A percentile compares a stretch with the other conserved stretches of the same genome.
These are phyloP conservation scores for Takashimella tepidaria DNA, from an alignment of 1,284 basidiomycete species.

Conservation along the genomic window DNA sequence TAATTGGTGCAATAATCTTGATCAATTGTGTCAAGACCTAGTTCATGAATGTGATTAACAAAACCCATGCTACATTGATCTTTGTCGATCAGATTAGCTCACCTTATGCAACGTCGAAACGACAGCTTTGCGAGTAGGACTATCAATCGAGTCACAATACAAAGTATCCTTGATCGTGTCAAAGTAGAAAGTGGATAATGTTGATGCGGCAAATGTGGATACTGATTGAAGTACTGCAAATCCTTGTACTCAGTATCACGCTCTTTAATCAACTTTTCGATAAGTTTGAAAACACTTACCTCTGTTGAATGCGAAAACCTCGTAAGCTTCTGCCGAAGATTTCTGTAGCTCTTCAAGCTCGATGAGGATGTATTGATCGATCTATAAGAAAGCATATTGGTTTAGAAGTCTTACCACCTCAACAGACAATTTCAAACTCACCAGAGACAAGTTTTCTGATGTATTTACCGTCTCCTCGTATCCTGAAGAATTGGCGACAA, in stretches of 20 bases:
- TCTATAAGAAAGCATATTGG: too few species aligned
- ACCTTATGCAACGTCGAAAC: slow-evolving; percentile 72
- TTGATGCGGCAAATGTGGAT: slow-evolving; percentile 48
- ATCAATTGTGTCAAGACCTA: slow-evolving; percentile 68
- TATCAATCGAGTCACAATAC: slow-evolving; percentile 63
- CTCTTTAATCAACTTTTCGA: slow-evolving; percentile 60
- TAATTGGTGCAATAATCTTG: slow-evolving; percentile 74
- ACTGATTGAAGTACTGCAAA: slow-evolving; percentile 47
- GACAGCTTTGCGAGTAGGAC: slow-evolving; percentile 58
- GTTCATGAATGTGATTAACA: slow-evolving; percentile 32
- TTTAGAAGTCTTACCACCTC: slow-evolving; percentile 33
- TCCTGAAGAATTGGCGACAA: slow-evolving; percentile 67
- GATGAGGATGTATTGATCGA: slow-evolving; percentile 79
- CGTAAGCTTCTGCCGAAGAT: slow-evolving; percentile 63
- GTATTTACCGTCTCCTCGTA: slow-evolving; percentile 36
- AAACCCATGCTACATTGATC: slow-evolving; percentile 1
- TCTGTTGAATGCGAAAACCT: slow-evolving; percentile 74
- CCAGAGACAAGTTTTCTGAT: too few species aligned
- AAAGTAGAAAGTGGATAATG: slow-evolving; percentile 67
- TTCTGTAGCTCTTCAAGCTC: slow-evolving; percentile 70
- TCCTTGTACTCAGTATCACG: background rate
- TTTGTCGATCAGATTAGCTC: too few species aligned
- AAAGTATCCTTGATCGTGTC: slow-evolving; percentile 87
- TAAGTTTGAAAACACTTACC: slow-evolving; percentile 57
- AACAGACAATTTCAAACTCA: slow-evolving; percentile 57